Base-by-base conservation (phyloP, 73 alveolate genomes). In the Durusdinium trenchii region DNA sequence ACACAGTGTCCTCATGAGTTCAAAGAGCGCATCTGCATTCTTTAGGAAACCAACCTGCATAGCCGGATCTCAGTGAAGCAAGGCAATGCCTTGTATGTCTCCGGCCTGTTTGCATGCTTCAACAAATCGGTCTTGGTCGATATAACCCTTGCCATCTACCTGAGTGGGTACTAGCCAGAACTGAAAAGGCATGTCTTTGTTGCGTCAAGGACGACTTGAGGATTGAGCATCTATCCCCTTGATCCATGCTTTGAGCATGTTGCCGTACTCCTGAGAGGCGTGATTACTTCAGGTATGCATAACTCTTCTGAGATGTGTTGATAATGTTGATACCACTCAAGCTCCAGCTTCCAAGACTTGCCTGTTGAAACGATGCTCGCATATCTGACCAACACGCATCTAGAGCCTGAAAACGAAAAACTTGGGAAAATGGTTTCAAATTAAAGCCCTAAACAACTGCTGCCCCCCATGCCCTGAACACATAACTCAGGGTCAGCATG, bases 211-310 rank as follows among this genome's bases (percentile, higher is more conserved):
- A 75, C 32, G n/a, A 12, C 54, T 85, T 85, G 94, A 46, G 95
- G 85, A 36, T 5, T 50, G 35, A 60, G 61, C 98, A 43, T 91
- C 98, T 38, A 91, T 52, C 32, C 98, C 98, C 61, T 75, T 91
- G 89, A 91, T 91, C 98, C 98, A 91, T 32, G 98, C 98, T 43
- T 89, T 50, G 54, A 91, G 98, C 98, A 91, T 91, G 84, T 91
- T 91, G 47, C 98, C 98, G 85, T 91, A 57, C 45, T 51, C 98
- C 98, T 91, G 78, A 23, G 6, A 42, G 46, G 57, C 43, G 36
- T 48, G 7, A 40, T 20, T 20, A 9, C 20, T 54, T 20, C 9
- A 54, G 20, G 20, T 20, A 54, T 54, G 20, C 64, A 54, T 20
- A 54, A n/a, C n/a, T n/a, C n/a, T n/a, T n/a, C n/a, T n/a, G n/a